These are phyloP conservation scores for Skeletonema potamos DNA, from an alignment of 108 stramenopile genomes.

Conservation along the genomic window DNA sequence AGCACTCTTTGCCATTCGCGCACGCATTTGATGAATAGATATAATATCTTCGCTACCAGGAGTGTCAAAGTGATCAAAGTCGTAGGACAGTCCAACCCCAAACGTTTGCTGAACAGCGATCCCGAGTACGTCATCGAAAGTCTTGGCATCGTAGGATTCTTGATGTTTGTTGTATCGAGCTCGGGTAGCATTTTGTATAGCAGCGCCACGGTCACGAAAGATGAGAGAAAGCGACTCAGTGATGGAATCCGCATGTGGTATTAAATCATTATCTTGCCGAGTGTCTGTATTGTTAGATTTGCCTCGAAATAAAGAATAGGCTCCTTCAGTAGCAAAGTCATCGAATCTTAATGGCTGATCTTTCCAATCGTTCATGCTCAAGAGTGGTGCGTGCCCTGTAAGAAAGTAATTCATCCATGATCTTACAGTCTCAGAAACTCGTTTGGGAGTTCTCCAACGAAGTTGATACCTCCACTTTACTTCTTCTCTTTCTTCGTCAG, in stretches of 20 bases:
- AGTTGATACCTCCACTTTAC: constrained; percentile 60
- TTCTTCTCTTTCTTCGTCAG: constrained; percentile 10
- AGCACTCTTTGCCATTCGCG: constrained; percentile 81
- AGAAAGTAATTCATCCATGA: constrained; percentile 24
- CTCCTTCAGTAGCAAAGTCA: constrained; percentile 45
- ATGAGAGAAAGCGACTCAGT: constrained; percentile 45
- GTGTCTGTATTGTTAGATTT: background rate
- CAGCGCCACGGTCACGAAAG: constrained; percentile 44
- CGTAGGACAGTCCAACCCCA: constrained; percentile 76
- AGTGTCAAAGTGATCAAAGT: constrained; percentile 65
- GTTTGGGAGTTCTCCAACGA: constrained; percentile 62
- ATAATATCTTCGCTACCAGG: constrained; percentile 44
- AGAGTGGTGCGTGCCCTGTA: constrained; percentile 41
- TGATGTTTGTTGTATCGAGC: constrained; percentile 36
- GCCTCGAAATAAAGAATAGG: constrained; percentile 3
- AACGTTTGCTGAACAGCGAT: constrained; percentile 77
- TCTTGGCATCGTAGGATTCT: constrained; percentile 41
- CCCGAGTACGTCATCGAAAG: constrained; percentile 72
- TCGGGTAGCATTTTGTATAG: constrained; percentile 33
- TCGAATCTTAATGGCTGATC: constrained; percentile 16
- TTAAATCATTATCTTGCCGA: constrained; percentile 3
- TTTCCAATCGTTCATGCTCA: constrained; percentile 44
- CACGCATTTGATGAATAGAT: constrained; percentile 65
- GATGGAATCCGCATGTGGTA: constrained; percentile 26
- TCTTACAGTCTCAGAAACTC: constrained; percentile 33